phyloP scores from a whole-genome alignment of 257 asterid species.

The Plectranthus barbatus region DNA sequence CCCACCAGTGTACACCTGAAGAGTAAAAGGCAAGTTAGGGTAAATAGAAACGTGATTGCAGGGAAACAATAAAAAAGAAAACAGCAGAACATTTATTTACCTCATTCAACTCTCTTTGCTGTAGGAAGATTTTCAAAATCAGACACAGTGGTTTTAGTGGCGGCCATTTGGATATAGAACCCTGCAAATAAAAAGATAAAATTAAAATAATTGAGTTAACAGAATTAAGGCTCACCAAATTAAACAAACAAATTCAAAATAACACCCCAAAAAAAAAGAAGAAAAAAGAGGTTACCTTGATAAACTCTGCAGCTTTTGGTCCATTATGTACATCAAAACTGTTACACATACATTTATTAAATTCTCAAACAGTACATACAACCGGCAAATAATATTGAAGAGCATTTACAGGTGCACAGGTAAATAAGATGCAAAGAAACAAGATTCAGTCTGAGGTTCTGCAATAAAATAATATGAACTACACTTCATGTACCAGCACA shows the following conservation, averaged over 20 bases:
- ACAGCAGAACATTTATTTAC: conserved; percentile 23
- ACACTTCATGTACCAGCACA: neutral
- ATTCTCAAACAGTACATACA: too few species aligned
- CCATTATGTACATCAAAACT: conserved; percentile 93
- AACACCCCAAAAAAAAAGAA: conserved; percentile 7
- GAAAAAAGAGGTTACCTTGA: conserved; percentile 37
- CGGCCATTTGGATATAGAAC: conserved; percentile 75
- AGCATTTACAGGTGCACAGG: neutral
- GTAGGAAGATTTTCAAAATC: conserved; percentile 84
- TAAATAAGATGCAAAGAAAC: neutral
- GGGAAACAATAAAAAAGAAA: too few species aligned
- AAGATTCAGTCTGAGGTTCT: neutral
- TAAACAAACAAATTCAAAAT: neutral
- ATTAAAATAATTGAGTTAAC: neutral
- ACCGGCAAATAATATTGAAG: too few species aligned
- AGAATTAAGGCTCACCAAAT: neutral
- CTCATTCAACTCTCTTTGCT: conserved; percentile 96
- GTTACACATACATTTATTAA: too few species aligned
- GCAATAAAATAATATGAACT: neutral
- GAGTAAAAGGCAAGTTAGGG: conserved; percentile 9
- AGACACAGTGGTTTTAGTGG: conserved; percentile 81
- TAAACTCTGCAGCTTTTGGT: conserved; percentile 93
- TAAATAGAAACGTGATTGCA: conserved; percentile 5
- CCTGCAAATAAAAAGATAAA: conserved; percentile 34
- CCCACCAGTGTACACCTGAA: conserved; percentile 94